These are phyloP conservation scores for Exophiala sp. DNA, from an alignment of 2,329 filamentous ascomycete genomes.

Conservation along the genomic window DNA sequence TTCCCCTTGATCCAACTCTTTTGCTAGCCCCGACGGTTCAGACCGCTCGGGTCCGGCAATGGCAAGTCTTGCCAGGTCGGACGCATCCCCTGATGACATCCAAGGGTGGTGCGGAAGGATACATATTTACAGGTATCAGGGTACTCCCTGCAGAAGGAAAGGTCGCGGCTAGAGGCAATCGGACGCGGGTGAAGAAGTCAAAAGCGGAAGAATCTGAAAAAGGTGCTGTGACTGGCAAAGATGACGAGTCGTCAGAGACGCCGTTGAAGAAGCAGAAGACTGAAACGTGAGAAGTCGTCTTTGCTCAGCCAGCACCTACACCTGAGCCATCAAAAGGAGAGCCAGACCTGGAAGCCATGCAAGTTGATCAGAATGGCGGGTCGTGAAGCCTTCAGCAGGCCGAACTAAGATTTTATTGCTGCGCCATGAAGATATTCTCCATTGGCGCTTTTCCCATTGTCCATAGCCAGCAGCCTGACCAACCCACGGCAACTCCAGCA, in stretches of 20 bases:
- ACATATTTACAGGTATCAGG: constrained; percentile 74
- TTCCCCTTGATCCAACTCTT: constrained; percentile 79
- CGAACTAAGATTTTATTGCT: neutral
- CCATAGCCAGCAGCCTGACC: no score
- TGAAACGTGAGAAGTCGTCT: neutral
- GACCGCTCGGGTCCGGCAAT: constrained; percentile 68
- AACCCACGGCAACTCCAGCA: no score
- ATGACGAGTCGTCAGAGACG: constrained; percentile 14
- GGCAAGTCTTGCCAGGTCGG: constrained; percentile 85
- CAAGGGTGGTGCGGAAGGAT: constrained; percentile 81
- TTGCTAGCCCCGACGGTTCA: constrained; percentile 75
- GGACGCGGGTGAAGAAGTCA: constrained; percentile 49
- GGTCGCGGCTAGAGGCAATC: constrained; percentile 74
- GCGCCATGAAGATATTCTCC: no score
- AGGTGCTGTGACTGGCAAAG: constrained; percentile 19
- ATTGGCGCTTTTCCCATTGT: no score
- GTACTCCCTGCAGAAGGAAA: constrained; percentile 69
- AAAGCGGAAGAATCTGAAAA: constrained; percentile 5
- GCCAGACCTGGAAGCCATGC: constrained; percentile 4
- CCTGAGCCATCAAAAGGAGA: constrained; percentile 4
- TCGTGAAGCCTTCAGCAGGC: neutral
- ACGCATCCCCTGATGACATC: constrained; percentile 94
- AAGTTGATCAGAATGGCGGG: neutral
- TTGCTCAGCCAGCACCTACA: neutral
- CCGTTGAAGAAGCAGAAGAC: constrained; percentile 22